A percentile compares a stretch with the other conserved stretches of the same genome.
Evolutionary conservation across 345 rosid genomes (phyloP).

Genomic region (Psidium guajava): DNA sequence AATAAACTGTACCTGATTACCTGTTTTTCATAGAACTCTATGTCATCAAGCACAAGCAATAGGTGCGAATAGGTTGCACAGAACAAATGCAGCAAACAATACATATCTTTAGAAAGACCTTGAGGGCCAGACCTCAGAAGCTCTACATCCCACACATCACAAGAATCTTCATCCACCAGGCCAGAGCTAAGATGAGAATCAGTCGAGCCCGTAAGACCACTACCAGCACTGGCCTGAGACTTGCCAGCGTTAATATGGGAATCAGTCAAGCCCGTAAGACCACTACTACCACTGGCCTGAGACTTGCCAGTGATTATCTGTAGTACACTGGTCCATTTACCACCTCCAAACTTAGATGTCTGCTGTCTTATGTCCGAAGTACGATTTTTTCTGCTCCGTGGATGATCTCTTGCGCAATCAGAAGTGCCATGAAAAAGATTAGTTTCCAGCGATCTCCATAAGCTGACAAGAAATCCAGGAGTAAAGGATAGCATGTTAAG

Average conservation of each 20-base stretch:
- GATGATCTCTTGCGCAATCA: conserved; percentile 13
- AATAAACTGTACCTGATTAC: conserved; percentile 16
- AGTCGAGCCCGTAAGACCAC: conserved; percentile 9
- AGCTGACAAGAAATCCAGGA: conserved; percentile 58
- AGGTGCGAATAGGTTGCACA: conserved; percentile 85
- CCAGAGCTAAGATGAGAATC: conserved; percentile 23
- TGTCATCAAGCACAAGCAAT: conserved; percentile 94
- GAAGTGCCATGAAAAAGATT: conserved; percentile 24
- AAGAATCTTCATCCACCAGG: conserved; percentile 26
- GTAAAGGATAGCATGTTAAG: conserved; percentile 89
- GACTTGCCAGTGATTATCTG: conserved; percentile 75
- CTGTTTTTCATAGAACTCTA: conserved; percentile 96
- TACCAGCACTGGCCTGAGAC: conserved; percentile 19
- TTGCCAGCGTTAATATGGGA: conserved; percentile 19
- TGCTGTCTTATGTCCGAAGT: conserved; percentile 37
- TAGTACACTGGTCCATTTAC: conserved; percentile 61
- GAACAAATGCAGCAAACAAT: conserved; percentile 78
- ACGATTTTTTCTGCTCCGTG: conserved; percentile 24
- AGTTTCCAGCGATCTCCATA: conserved; percentile 62
- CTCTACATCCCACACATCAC: conserved; percentile 69
- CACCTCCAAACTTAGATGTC: conserved; percentile 41
- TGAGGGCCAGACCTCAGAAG: conserved; percentile 58
- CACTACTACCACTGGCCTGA: conserved; percentile 20
- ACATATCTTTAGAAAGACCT: conserved; percentile 57
- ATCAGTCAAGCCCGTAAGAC: conserved; percentile 14